Conservation (phyloP, 192 early-diverging fungal genomes). For the Entomortierella chlamydospora region DNA sequence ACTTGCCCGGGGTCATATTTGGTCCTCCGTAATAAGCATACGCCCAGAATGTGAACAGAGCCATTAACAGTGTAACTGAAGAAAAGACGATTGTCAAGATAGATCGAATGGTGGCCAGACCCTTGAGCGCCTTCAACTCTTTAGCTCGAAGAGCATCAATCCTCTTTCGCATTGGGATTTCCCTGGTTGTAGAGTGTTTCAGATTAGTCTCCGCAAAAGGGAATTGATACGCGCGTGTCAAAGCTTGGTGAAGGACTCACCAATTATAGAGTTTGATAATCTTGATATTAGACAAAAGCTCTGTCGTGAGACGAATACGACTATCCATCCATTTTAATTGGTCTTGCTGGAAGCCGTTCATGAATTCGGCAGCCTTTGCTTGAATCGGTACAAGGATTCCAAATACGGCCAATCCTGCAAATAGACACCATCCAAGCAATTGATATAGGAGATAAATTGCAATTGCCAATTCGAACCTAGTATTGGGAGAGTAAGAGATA, state of each 20-base stretch:
- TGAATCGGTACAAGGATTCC: conserved; percentile 24
- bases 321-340: conserved; percentile 31
- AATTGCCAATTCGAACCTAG: conserved; percentile 13
- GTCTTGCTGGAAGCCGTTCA: conserved; percentile 25
- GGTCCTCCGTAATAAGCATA: conserved; percentile 25
- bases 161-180: conserved; percentile 24
- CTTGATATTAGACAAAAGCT: conserved; percentile 39
- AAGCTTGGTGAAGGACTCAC: neutral
- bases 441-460: conserved; percentile 21
- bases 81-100: conserved; percentile 34
- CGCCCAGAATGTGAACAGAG: conserved; percentile 26
- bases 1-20: conserved; percentile 27
- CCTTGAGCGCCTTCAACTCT: conserved; percentile 29
- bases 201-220: too few relatives aligned
- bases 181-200: neutral
- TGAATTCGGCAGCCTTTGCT: conserved; percentile 4
- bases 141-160: conserved; percentile 13
- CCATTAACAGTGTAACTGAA: conserved; percentile 36
- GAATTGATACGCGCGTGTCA: neutral
- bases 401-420: conserved; percentile 26
- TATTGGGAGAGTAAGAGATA: neutral
- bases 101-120: conserved; percentile 16
- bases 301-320: conserved; percentile 34
- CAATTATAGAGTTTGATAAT: conserved; percentile 43
- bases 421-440: conserved; percentile 35